Conservation (phyloP, 441 rosid genomes). For the Dalechampia spathulata region DNA sequence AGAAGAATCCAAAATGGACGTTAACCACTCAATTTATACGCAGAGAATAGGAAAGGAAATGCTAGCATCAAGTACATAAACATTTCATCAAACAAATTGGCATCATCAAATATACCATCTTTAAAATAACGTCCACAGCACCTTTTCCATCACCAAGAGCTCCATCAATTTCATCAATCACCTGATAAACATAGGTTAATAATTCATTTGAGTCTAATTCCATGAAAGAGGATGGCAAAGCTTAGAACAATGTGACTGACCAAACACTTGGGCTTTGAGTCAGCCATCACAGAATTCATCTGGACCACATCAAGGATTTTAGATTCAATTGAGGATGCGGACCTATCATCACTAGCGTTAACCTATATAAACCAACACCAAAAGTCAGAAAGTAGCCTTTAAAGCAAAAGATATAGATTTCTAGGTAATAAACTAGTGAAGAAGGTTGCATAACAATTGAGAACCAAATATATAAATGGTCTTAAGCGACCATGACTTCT, state of each 20-base stretch:
- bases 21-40: too few species aligned
- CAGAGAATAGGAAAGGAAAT: too few species aligned
- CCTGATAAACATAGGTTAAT: constrained; percentile 38
- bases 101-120: constrained; percentile 65
- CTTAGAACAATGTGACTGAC: constrained; percentile 33
- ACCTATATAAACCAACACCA: constrained; percentile 39
- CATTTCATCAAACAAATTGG: too few species aligned
- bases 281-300: constrained; percentile 94
- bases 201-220: constrained; percentile 2
- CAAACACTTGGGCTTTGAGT: constrained; percentile 93
- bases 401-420: constrained; percentile 3
- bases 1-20: too few species aligned
- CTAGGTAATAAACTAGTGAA: neutral
- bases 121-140: constrained; percentile 88
- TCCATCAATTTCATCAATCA: constrained; percentile 99
- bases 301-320: constrained; percentile 96
- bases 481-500: neutral
- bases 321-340: constrained; percentile 73
- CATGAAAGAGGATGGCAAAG: constrained; percentile 9
- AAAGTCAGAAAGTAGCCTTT: constrained; percentile 10
- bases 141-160: constrained; percentile 98
- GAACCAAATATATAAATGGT: neutral
- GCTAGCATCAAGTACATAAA: too few species aligned
- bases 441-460: constrained; percentile 1
- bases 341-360: constrained; percentile 97